Percentiles rank a stretch among this genome's conserved stretches.
Conservation (phyloP, 192 early-diverging fungal genomes). For the Podila epicladia region DNA sequence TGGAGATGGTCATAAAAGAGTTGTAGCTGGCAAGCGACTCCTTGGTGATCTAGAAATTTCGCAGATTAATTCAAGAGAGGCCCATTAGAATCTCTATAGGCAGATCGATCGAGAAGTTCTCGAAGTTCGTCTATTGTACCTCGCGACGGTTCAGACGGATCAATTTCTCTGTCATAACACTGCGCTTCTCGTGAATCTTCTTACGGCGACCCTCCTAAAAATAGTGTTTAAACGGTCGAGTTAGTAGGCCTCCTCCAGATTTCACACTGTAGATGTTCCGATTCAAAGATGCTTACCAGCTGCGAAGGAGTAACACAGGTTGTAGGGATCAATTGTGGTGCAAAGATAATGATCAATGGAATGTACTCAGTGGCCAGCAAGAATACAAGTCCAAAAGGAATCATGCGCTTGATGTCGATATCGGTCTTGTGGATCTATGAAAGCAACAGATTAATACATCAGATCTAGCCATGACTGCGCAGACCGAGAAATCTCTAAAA, state of each 20-base stretch:
- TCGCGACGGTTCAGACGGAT: slow-evolving; percentile 52
- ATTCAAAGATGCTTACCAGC: slow-evolving; percentile 39
- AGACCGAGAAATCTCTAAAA: background rate
- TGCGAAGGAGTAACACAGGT: slow-evolving; percentile 60
- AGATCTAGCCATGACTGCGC: no score
- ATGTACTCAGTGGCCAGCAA: slow-evolving; percentile 61
- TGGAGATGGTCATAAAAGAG: slow-evolving; percentile 48
- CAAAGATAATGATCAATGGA: slow-evolving; percentile 60
- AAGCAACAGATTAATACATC: no score
- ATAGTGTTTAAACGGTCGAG: background rate
- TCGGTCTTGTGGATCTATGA: slow-evolving; percentile 54
- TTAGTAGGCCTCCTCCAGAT: background rate
- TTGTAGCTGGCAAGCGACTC: slow-evolving; percentile 48
- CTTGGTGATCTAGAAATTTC: slow-evolving; percentile 43
- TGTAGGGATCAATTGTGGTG: slow-evolving; percentile 61
- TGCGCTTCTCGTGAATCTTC: slow-evolving; percentile 57
- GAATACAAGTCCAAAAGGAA: slow-evolving; percentile 61
- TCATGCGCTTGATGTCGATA: slow-evolving; percentile 57
- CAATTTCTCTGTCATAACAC: slow-evolving; percentile 55
- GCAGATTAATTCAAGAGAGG: background rate
- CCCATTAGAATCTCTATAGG: background rate
- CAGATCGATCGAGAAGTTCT: background rate
- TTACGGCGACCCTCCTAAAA: slow-evolving; percentile 54
- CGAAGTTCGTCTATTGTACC: slow-evolving; percentile 5
- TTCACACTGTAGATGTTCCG: no score